Evolutionary conservation across 1,284 basidiomycete genomes (phyloP).

Genomic region (Tausonia pullulans): DNA sequence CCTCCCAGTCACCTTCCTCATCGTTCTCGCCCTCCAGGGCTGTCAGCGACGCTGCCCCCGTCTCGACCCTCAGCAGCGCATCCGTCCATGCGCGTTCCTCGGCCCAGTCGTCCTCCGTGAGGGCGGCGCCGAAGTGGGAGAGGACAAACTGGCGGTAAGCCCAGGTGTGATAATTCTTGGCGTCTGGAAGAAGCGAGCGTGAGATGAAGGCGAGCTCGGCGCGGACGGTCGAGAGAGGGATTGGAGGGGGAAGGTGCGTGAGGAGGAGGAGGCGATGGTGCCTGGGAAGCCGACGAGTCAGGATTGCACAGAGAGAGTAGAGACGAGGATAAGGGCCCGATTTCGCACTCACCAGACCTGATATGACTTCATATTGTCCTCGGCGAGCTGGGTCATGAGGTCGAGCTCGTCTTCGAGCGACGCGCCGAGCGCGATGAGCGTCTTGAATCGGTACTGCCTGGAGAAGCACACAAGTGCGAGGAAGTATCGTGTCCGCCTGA

Average conservation of each 20-base stretch:
- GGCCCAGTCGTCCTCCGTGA: constrained; percentile 54
- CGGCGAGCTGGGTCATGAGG: constrained; percentile 73
- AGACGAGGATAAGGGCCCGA: background rate
- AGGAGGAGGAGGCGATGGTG: constrained; percentile 79
- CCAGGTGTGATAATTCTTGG: constrained; percentile 96
- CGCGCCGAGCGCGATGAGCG: constrained; percentile 53
- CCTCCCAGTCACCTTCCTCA: constrained; percentile 8
- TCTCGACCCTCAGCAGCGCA: constrained; percentile 43
- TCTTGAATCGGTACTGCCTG: constrained; percentile 88
- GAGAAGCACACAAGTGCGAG: background rate
- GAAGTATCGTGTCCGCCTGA: background rate
- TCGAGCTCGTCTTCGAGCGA: constrained; percentile 62
- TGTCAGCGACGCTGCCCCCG: background rate
- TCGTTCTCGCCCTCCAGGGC: constrained; percentile 1
- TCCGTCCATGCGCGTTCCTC: constrained; percentile 70
- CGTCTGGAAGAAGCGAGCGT: constrained; percentile 54
- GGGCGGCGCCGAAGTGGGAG: constrained; percentile 50
- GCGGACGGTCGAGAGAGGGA: constrained; percentile 29
- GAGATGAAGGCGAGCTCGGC: constrained; percentile 71
- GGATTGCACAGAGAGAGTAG: background rate
- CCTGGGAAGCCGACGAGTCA: constrained; percentile 24
- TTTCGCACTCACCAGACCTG: constrained; percentile 63
- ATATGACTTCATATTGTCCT: constrained; percentile 77
- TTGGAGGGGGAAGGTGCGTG: constrained; percentile 42
- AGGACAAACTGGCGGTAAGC: constrained; percentile 85